These are phyloP conservation scores for Neurospora sp. DNA, from an alignment of 495 filamentous ascomycete species.

Conservation along the genomic window DNA sequence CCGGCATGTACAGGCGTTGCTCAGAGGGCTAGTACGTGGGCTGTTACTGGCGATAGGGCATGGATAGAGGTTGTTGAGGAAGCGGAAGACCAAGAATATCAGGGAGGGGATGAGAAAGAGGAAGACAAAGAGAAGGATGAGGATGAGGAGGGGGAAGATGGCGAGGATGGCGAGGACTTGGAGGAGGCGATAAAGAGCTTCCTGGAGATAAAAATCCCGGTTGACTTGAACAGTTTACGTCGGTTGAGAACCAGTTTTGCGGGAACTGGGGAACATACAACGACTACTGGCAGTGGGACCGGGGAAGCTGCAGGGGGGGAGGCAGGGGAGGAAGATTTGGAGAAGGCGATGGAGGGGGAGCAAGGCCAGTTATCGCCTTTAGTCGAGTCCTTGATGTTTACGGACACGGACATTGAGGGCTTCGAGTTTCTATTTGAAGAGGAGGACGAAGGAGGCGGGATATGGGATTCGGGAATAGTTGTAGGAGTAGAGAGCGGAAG, in stretches of 20 bases:
- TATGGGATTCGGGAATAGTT: neutral
- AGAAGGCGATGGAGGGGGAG: neutral
- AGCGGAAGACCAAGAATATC: neutral
- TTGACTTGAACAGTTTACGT: neutral
- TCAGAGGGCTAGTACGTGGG: neutral
- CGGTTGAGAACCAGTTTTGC: neutral
- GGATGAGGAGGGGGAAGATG: neutral
- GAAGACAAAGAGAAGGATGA: neutral
- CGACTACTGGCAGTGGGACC: neutral
- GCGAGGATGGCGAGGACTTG: neutral
- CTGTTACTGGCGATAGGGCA: neutral
- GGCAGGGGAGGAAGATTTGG: neutral
- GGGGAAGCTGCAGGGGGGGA: neutral
- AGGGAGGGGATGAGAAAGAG: neutral
- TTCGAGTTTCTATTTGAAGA: neutral
- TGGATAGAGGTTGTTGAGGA: neutral
- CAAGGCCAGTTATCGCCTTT: neutral
- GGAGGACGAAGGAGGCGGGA: neutral
- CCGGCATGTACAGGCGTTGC: neutral
- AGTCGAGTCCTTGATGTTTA: neutral
- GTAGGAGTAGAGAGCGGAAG: neutral
- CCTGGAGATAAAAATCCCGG: neutral
- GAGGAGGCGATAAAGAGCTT: neutral
- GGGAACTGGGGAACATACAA: neutral
- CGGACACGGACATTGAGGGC: neutral